These are phyloP conservation scores for Claviceps purpurea DNA, from an alignment of 2,329 filamentous ascomycete genomes.

Conservation along the genomic window DNA sequence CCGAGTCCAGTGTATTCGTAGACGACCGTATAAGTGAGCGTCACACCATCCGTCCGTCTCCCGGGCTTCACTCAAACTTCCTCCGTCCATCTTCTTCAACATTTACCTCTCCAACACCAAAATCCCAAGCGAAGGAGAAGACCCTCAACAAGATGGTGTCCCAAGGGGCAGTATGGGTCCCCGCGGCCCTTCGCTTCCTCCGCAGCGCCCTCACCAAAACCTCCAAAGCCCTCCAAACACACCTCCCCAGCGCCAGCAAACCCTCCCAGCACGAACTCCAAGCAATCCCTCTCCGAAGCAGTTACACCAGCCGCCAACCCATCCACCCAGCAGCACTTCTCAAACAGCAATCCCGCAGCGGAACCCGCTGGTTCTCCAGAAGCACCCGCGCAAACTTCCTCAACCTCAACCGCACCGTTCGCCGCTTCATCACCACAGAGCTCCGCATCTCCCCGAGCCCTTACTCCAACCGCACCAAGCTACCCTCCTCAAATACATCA, in stretches of 20 bases:
- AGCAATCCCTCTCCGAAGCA: slow-evolving; percentile 29
- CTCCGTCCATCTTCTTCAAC: background rate
- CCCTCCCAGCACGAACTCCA: slow-evolving; percentile 33
- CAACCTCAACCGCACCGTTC: slow-evolving; percentile 31
- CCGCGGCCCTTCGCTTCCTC: slow-evolving; percentile 40
- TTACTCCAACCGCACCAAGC: slow-evolving; percentile 34
- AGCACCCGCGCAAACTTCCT: slow-evolving; percentile 16
- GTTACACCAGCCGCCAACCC: slow-evolving; percentile 31
- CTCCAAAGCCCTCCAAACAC: slow-evolving; percentile 36
- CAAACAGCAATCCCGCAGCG: slow-evolving; percentile 29
- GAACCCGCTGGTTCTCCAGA: slow-evolving; percentile 36
- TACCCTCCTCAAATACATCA: slow-evolving; percentile 35
- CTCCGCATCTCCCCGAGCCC: slow-evolving; percentile 10
- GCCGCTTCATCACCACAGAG: slow-evolving; percentile 37
- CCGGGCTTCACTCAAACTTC: background rate
- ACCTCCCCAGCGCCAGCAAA: slow-evolving; percentile 30
- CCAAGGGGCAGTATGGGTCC: slow-evolving; percentile 43
- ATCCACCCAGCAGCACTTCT: slow-evolving; percentile 40
- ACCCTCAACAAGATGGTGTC: slow-evolving; percentile 34
- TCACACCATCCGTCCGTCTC: background rate
- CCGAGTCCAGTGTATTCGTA: background rate
- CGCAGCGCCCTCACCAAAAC: slow-evolving; percentile 38
- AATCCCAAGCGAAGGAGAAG: background rate
- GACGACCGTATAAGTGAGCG: slow-evolving; percentile 11
- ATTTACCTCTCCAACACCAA: background rate